Percentiles rank a stretch among this genome's conserved stretches.
Evolutionary conservation across 202 grass and related monocot species (phyloP).

Genomic region (Dendrocalamus latiflorus): DNA sequence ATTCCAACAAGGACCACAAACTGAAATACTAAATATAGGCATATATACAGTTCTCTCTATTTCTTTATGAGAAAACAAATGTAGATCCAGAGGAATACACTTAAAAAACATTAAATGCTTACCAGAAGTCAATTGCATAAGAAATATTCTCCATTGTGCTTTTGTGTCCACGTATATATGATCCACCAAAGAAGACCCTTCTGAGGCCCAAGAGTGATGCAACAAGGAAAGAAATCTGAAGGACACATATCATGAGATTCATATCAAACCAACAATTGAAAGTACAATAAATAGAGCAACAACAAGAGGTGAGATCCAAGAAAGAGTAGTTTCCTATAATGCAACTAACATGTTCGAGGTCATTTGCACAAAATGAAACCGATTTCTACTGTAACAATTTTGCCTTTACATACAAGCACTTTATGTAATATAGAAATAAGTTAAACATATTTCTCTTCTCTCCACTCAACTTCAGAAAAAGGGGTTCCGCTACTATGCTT

Average conservation of each 20-base stretch:
- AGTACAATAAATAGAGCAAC: slow-evolving; percentile 4
- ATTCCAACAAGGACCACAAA: no score
- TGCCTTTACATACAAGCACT: background rate
- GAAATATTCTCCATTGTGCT: slow-evolving; percentile 98
- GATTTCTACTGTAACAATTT: background rate
- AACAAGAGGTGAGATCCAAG: slow-evolving; percentile 1
- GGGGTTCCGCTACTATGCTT: background rate
- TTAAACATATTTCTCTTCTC: background rate
- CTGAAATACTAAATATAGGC: slow-evolving; percentile 5
- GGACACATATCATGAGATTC: slow-evolving; percentile 4
- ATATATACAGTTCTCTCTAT: background rate
- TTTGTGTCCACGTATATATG: slow-evolving; percentile 90
- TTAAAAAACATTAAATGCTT: slow-evolving; percentile 5
- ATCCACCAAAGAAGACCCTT: slow-evolving; percentile 97
- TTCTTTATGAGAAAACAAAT: background rate
- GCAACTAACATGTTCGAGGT: background rate
- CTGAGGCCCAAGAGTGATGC: slow-evolving; percentile 78
- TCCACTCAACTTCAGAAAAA: background rate
- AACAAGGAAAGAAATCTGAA: slow-evolving; percentile 91
- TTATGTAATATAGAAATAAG: background rate
- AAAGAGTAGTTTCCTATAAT: background rate
- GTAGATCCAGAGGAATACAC: background rate
- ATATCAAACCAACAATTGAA: slow-evolving; percentile 14
- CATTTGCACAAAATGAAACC: slow-evolving; percentile 18
- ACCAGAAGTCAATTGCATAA: slow-evolving; percentile 96